Percentiles rank a stretch among this genome's conserved stretches.
These are phyloP conservation scores for Globisporangium mamillatum DNA, from an alignment of 352 stramenopile species.

Conservation along the genomic window DNA sequence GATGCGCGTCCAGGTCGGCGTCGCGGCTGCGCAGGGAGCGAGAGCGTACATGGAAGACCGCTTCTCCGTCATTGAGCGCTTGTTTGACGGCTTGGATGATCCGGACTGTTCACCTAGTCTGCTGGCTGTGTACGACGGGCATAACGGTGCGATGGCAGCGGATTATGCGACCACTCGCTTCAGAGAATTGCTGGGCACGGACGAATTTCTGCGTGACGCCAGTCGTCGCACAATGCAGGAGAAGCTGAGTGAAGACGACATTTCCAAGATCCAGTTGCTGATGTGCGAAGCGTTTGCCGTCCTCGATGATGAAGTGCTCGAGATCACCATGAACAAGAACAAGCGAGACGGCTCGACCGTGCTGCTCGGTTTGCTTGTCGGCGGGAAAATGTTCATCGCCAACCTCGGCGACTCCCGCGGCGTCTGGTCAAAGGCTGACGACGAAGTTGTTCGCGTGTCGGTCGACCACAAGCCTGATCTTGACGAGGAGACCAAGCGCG, in stretches of 20 bases:
- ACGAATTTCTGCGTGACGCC: slow-evolving; percentile 44
- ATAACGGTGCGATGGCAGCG: slow-evolving; percentile 71
- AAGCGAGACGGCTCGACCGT: slow-evolving; percentile 78
- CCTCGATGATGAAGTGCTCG: slow-evolving; percentile 72
- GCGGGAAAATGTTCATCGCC: slow-evolving; percentile 73
- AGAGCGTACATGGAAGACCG: slow-evolving; percentile 82
- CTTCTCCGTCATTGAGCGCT: slow-evolving; percentile 55
- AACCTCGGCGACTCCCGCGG: slow-evolving; percentile 77
- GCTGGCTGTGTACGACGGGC: slow-evolving; percentile 68
- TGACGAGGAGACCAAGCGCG: slow-evolving; percentile 52
- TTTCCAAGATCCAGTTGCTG: slow-evolving; percentile 45
- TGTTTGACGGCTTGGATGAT: slow-evolving; percentile 50
- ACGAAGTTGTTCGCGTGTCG: slow-evolving; percentile 58
- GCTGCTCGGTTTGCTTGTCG: slow-evolving; percentile 63
- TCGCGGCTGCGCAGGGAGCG: slow-evolving; percentile 56
- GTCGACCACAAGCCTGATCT: slow-evolving; percentile 80
- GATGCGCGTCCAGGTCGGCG: slow-evolving; percentile 49
- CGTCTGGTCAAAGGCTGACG: slow-evolving; percentile 38
- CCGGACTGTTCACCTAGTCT: slow-evolving; percentile 44
- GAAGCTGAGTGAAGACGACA: slow-evolving; percentile 40
- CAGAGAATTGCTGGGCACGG: slow-evolving; percentile 49
- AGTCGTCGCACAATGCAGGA: slow-evolving; percentile 34
- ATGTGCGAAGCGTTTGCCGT: slow-evolving; percentile 53
- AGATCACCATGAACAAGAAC: slow-evolving; percentile 60
- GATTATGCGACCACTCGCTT: slow-evolving; percentile 63